Evolutionary conservation across 1,284 basidiomycete species (phyloP).

Genomic region (Agroathelia rolfsii): DNA sequence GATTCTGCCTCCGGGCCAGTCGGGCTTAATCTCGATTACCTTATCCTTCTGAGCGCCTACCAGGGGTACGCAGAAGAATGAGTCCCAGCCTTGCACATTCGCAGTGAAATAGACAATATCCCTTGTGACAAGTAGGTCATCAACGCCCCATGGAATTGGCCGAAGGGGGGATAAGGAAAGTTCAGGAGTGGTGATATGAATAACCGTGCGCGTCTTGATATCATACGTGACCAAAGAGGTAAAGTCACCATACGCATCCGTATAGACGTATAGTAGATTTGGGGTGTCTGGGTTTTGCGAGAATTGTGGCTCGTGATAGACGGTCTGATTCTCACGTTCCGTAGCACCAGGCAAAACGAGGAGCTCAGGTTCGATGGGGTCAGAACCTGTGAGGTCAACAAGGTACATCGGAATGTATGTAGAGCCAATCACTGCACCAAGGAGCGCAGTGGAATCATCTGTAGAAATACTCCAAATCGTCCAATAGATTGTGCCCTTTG

Average conservation of each 20-base stretch:
- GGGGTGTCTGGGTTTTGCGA: slow-evolving; percentile 19
- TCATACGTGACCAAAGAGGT: slow-evolving; percentile 23
- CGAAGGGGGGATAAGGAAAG: slow-evolving; percentile 17
- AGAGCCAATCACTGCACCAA: slow-evolving; percentile 18
- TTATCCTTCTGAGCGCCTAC: slow-evolving; percentile 15
- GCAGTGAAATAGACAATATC: slow-evolving; percentile 21
- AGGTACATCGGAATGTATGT: slow-evolving; percentile 20
- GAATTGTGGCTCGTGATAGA: slow-evolving; percentile 13
- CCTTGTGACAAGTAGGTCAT: slow-evolving; percentile 16
- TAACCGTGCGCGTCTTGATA: slow-evolving; percentile 16
- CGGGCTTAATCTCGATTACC: slow-evolving; percentile 22
- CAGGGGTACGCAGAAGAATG: slow-evolving; percentile 22
- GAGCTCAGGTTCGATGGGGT: slow-evolving; percentile 15
- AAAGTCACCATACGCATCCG: slow-evolving; percentile 27
- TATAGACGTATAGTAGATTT: slow-evolving; percentile 20
- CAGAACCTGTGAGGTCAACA: slow-evolving; percentile 22
- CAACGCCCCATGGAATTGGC: slow-evolving; percentile 22
- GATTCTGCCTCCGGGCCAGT: slow-evolving; percentile 22
- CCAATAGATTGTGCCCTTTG: slow-evolving; percentile 22
- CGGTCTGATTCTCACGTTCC: slow-evolving; percentile 18
- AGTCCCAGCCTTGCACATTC: slow-evolving; percentile 27
- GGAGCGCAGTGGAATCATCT: slow-evolving; percentile 24
- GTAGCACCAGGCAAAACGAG: slow-evolving; percentile 22
- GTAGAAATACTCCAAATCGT: slow-evolving; percentile 19
- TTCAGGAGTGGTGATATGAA: slow-evolving; percentile 24